Base-by-base conservation (phyloP, 1,284 basidiomycete species). In the Psilocybe mexicana region DNA sequence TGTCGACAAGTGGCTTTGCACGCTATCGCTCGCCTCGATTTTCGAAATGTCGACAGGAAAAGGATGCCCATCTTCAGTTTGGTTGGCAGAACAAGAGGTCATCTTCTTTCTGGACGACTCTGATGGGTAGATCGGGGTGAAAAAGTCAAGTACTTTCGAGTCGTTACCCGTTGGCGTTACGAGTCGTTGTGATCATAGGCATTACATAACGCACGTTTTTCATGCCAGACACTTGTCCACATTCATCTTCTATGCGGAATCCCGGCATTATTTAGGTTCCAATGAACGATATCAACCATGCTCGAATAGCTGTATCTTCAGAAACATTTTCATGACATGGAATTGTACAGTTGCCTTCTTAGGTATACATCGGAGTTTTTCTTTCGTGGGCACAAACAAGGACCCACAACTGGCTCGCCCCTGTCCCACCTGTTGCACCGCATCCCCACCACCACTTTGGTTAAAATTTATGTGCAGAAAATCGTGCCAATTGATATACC, bases 401-500 rank as follows among this genome's bases (percentile, higher is more conserved):
- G 52, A 55, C 45, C 51, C 38, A 57, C 55, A 57, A 52, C 18
- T 40, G 10, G 26, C 18, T 6, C 23, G 26, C 23, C 24, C 24
- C n/a, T 47, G 28, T n/a, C 14, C 8, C 33, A 26, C 12, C 25
- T 14, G 8, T 25, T 23, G 30, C n/a, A 10, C 46, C 33, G 30
- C n/a, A 10, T 26, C 33, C 46, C 6, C 25, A 30, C 33, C 57
- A 26, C 25, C 8, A 7, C 12, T 36, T 36, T 36, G 35, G 12
- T 40, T 6, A 11, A 38, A 43, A 10, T 43, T 61, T 57, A 77
- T 44, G 68, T 72, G 67, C 80, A 84, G 61, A 73, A 81, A 24
- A 78, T 71, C 3, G 79, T 79, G 33, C 83, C 82, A 43, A 85
- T 77, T 57, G 65, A 73, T 54, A 83, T 78, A 30, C 81, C 81